Base-by-base conservation (phyloP, 805 yeast genomes). In the Starmerella bombi region DNA sequence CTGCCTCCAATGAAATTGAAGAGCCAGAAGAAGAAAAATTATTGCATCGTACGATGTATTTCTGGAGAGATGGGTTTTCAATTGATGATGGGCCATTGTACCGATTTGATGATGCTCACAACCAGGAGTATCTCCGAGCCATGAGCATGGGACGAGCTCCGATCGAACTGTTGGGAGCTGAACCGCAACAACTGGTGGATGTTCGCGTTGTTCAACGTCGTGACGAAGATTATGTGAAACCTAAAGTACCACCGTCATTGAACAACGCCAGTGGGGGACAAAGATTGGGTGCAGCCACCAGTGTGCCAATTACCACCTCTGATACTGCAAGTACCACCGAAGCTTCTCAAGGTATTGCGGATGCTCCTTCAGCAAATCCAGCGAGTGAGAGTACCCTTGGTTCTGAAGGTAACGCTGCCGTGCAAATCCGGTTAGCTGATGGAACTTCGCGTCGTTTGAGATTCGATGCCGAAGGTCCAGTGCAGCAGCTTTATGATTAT, bases 21-120 rank as follows among this genome's bases (percentile, higher is more conserved):
- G 66, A 62, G 30, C 19, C 22, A 5, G 22, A 31, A 8, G 34
- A 31, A 76, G 22, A 15, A n/a, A 20, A 31, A 8, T 8, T 74
- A 43, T 94, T 79, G 4, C 69, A 71, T 15, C 71, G 97, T 55
- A 80, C 80, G 32, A 79, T 91, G 46, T 83, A 93, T 0, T 88
- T 91, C 59, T 91, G 98, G 98, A 79, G 76, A 51, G 88, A 91
- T 54, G 98, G 98, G 1, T 91, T 91, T 62, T 83, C 84, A 47
- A 85, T 91, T 20, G 97, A 91, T 25, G 94, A 86, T 36, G 97
- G 97, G 2, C 73, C 74, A 19, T 68, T 91, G 41, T 78, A 72
- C 58, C 68, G 91, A 43, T 91, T 85, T 58, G 95, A 88, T 54
- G 97, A 91, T 58, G 94, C 94, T 5, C 75, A 71, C n/a, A 91